Evolutionary conservation across 2,329 filamentous ascomycete species (phyloP), one percentile per base, ranked within the genome.

Genomic region (Trichophyton rubrum): DNA sequence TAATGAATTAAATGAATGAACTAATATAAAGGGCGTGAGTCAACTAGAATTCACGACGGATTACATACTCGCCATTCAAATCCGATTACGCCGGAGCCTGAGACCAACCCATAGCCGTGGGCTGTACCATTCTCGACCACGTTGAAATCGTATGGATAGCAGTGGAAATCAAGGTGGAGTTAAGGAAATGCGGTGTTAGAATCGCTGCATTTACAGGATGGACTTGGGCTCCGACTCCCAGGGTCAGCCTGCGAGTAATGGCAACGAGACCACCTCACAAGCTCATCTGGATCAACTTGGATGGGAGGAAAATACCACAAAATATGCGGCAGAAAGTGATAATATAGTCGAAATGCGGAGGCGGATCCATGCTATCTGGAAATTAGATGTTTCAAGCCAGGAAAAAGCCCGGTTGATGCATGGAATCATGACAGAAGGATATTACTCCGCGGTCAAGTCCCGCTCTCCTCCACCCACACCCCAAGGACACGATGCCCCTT

Each of bases 391-490:
- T 56, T 72, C 80, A 2, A 77, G 79, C 49, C 70, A 78, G 5
- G 84, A 89, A 62, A 90, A 90, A 73, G 88, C 88, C 24, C 81
- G 79, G 62, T 75, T 86, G 67, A 85, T 92, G 72, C 89, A 92
- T 70, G 78, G 80, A 51, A 71, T 88, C 60, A 79, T 92, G 71
- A 85, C 84, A 59, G 86, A 89, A 69, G 81, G 82, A 43, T 89
- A 91, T 67, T 78, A 76, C 43, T 76, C 77, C 43, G 76, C 75
- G 13, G 76, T 73, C 61, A 69, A 68, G 35, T 64, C 15, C 3
- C 22, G 11, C n/a, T 41, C 33, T 64, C 20, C 20, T 60, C 30
- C 20, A 13, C 11, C 35, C 13, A 20, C 7, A 7, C n/a, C 35
- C 11, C 55, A 43, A 41, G 35, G 22, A 60, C 63, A 22, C 64